Percentiles rank a stretch among this genome's conserved stretches.
Evolutionary conservation across 495 filamentous ascomycete species (phyloP).

Genomic region (Neurospora sp.): DNA sequence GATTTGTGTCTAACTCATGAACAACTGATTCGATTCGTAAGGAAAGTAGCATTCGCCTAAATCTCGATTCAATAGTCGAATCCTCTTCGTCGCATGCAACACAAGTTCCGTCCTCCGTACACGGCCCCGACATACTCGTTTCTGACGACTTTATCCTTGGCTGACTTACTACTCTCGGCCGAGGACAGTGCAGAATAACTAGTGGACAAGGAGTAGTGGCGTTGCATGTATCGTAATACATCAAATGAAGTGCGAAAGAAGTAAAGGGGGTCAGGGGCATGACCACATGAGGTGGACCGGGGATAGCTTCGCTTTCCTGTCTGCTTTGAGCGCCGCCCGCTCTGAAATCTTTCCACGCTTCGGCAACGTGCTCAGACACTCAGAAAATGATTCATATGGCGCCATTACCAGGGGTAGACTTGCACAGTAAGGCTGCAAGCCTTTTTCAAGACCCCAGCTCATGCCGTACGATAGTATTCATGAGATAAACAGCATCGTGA

Average conservation of each 20-base stretch:
- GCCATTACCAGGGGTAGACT: background rate
- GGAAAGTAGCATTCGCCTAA: background rate
- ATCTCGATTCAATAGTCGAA: background rate
- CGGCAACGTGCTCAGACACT: background rate
- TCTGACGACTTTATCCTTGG: background rate
- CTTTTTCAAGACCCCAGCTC: background rate
- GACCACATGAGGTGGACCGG: background rate
- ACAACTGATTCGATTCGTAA: background rate
- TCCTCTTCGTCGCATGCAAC: background rate
- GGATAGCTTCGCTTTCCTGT: background rate
- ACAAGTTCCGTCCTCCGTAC: background rate
- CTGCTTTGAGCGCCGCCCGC: background rate
- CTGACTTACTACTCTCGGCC: background rate
- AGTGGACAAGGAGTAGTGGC: background rate
- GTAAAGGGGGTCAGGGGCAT: background rate
- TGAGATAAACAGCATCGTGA: background rate
- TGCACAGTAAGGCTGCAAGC: background rate
- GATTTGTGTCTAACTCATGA: background rate
- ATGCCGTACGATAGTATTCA: background rate
- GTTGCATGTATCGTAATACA: background rate
- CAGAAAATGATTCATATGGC: background rate
- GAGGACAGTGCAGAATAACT: background rate
- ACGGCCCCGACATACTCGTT: background rate
- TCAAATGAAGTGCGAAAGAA: background rate
- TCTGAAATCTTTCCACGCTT: background rate